Evolutionary conservation across 2,329 filamentous ascomycete genomes (phyloP), one percentile per base, ranked within the genome.

Genomic region (Exophiala xenobiotica): DNA sequence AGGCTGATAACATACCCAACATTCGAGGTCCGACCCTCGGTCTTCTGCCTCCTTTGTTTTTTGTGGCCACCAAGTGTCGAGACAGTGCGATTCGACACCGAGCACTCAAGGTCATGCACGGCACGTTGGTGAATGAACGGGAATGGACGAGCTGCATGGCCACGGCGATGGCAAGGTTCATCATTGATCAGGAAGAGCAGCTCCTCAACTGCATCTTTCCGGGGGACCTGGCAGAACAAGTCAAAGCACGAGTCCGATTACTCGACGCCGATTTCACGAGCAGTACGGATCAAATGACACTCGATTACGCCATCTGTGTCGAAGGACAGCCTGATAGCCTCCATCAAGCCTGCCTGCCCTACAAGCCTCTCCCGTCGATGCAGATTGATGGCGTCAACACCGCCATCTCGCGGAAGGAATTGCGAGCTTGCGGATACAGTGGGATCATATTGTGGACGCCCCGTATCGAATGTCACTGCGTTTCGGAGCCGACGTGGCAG

Each of bases 41-140:
- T n/a, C 79, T 87, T 48, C 74, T 87, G 3, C 78, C 82, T 2
- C 81, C 83, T 1, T 73, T 87, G 1, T 86, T 82, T 56, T 75
- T 85, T 3, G 80, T 83, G 8, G 83, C 81, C 4, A 85, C 80
- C 5, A 85, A 84, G 63, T 87, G 83, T 61, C 77, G 83, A 11
- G 77, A 85, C 52, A 75, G 78, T 0, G 59, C 69, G 1, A 72
- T 79, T 26, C 77, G 84, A n/a, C 53, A 44, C 39, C 16, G 43
- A 33, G 49, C 49, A 3, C 29, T 55, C 12, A 6, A 37, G 4
- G 22, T 47, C 7, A 19, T 55, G 24, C 51, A 54, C 37, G 29
- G 29, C 4, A 27, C 42, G 1, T 22, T 22, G 12, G 24, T 42
- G 1, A 49, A 23, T 39, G 51, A 54, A 16, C 31, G 46, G n/a